Base-by-base conservation (phyloP, 139 green algal species). In the Chlorella sp. region DNA sequence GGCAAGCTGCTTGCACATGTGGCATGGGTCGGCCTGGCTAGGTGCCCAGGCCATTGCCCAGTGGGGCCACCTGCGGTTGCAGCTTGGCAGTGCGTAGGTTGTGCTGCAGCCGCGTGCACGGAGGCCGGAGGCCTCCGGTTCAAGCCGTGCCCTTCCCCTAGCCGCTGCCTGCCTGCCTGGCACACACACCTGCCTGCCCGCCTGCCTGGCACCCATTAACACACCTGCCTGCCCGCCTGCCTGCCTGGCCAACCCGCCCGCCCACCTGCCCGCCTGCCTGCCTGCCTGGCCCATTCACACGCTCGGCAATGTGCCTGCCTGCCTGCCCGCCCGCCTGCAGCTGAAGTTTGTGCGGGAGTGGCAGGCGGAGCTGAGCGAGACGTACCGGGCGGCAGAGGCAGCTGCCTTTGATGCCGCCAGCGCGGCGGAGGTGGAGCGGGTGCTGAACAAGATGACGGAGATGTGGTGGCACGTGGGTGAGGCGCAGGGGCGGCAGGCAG, bases 391-490 rank as follows among this genome's bases (percentile, higher is more conserved):
- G 16, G 81, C 53, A 0, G 53, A 86, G 30, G 53, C 48, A 4
- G 53, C 53, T 0, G 81, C 53, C 0, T 86, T 86, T 48, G 81
- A 86, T 53, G 32, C 9, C 32, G 53, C 7, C 53, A 73, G 53
- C 32, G 81, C 73, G 32, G 53, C 32, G 3, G 53, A 86, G 57
- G 40, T 86, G 81, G 57, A 86, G 57, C 57, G 0, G 19, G 18
- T 71, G 81, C 16, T 57, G 16, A 12, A 71, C 5, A 57, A 57
- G 40, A 86, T 86, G 81, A 73, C 53, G 0, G 22, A 86, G n/a
- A 71, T 86, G 81, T 86, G 81, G 81, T 86, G 81, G 81, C 80
- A 85, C 48, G 81, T 71, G n/a, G 81, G 32, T 28, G 21, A 28
- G 64, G 64, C 16, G 11, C 22, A 28, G 22, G 64, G 64, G 64